These are phyloP conservation scores for Monilinia vaccinii-corymbosi DNA, from an alignment of 2,329 filamentous ascomycete species.

Conservation along the genomic window DNA sequence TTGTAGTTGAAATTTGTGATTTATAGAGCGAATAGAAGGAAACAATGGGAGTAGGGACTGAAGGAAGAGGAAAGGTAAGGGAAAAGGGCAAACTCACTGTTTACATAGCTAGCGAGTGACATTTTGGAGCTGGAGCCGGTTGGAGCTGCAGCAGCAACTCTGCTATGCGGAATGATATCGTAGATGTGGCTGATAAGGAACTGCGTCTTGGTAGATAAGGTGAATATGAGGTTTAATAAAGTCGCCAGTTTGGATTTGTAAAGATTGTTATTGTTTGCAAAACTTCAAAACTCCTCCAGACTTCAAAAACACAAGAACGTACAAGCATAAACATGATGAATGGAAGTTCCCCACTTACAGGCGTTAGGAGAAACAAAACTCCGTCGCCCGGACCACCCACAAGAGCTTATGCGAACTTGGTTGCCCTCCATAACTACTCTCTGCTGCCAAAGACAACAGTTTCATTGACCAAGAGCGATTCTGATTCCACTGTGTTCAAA, in stretches of 20 bases:
- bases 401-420: too few relatives aligned
- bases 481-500: neutral
- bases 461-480: neutral
- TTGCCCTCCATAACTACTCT: too few relatives aligned
- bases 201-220: neutral
- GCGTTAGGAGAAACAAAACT: neutral
- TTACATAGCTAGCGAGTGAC: constrained; percentile 45
- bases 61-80: neutral
- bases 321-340: neutral
- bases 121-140: constrained; percentile 28
- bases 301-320: neutral
- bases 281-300: neutral
- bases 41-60: neutral
- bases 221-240: neutral
- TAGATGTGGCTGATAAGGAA: neutral
- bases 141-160: constrained; percentile 17
- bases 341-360: neutral
- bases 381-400: neutral
- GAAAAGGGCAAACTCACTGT: constrained; percentile 35
- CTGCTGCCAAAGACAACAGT: neutral
- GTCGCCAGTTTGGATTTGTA: neutral
- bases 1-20: neutral
- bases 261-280: neutral
- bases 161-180: constrained; percentile 17
- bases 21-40: neutral